Evolutionary conservation across 345 rosid genomes (phyloP).

Genomic region (Pseudoturritis turrita): DNA sequence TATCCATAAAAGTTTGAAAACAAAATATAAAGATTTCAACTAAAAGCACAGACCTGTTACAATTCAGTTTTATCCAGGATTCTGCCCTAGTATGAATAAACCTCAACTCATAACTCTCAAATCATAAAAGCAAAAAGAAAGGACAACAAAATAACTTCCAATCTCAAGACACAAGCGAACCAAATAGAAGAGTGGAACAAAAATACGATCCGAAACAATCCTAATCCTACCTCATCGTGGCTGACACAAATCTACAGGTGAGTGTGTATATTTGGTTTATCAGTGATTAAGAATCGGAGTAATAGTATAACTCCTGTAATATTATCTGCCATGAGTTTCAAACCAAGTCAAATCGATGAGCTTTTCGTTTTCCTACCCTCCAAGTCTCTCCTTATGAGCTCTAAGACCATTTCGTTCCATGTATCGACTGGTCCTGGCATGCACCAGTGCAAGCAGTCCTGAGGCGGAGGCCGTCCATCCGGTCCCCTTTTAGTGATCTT

Average conservation of each 20-base stretch:
- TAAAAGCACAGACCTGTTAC: not conserved
- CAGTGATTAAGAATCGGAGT: not conserved
- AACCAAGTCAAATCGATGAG: constrained; percentile 15
- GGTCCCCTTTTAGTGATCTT: constrained; percentile 76
- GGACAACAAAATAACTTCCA: not conserved
- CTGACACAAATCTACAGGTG: constrained; percentile 10
- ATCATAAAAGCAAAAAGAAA: not conserved
- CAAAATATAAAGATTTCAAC: too few relatives aligned
- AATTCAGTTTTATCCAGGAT: not conserved
- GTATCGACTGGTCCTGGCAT: constrained; percentile 98
- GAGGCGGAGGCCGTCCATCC: constrained; percentile 85
- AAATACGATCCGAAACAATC: constrained; percentile 5
- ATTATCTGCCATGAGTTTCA: not conserved
- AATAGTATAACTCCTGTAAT: not conserved
- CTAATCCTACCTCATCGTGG: constrained; percentile 17
- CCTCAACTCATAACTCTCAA: not conserved
- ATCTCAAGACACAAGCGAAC: constrained; percentile 14
- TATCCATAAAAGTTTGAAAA: too few relatives aligned
- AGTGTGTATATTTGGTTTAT: constrained; percentile 10
- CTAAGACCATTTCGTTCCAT: constrained; percentile 93
- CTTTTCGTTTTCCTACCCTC: constrained; percentile 32
- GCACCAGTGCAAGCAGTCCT: constrained; percentile 99
- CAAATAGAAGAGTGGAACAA: not conserved
- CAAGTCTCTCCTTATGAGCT: constrained; percentile 61
- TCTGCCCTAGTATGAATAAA: not conserved